Percentiles rank a stretch among this genome's conserved stretches.
These are phyloP conservation scores for Zygoascus hellenicus DNA, from an alignment of 1,139 yeast species.

Conservation along the genomic window DNA sequence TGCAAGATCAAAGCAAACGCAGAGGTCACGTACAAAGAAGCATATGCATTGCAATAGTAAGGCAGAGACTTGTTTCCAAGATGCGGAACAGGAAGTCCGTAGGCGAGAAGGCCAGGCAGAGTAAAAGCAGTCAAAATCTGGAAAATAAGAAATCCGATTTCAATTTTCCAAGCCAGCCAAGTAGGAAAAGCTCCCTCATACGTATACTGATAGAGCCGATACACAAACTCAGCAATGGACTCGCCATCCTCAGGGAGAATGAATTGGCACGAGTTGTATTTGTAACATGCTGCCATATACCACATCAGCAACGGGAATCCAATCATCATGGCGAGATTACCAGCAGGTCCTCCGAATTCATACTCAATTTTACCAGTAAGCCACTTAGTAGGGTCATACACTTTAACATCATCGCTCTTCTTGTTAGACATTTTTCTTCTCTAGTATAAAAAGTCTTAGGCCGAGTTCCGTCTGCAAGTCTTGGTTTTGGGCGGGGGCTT, in stretches of 20 bases:
- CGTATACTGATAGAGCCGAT: slow-evolving; percentile 40
- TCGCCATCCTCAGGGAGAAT: slow-evolving; percentile 65
- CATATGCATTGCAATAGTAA: slow-evolving; percentile 88
- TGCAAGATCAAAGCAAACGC: slow-evolving; percentile 57
- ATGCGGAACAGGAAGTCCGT: slow-evolving; percentile 88
- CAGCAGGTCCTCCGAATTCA: slow-evolving; percentile 94
- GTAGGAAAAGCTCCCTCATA: slow-evolving; percentile 64
- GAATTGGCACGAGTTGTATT: slow-evolving; percentile 66
- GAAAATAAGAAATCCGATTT: slow-evolving; percentile 59
- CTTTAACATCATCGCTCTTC: slow-evolving; percentile 4
- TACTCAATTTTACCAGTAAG: slow-evolving; percentile 33
- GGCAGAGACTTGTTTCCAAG: slow-evolving; percentile 74
- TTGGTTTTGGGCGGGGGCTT: background rate
- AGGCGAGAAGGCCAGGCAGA: slow-evolving; percentile 93
- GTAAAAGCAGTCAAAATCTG: slow-evolving; percentile 75
- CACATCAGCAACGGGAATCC: slow-evolving; percentile 93
- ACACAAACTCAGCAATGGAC: slow-evolving; percentile 52
- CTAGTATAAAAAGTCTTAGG: background rate
- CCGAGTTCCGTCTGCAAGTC: background rate
- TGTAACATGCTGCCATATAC: slow-evolving; percentile 92
- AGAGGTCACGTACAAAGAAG: slow-evolving; percentile 69
- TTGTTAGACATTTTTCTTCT: background rate
- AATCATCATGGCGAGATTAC: slow-evolving; percentile 86
- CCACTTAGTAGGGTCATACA: slow-evolving; percentile 20
- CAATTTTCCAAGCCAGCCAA: slow-evolving; percentile 58